A percentile compares a stretch with the other conserved stretches of the same genome.
These are phyloP conservation scores for Xerocomus potaroensis DNA, from an alignment of 768 basidiomycete species.

Conservation along the genomic window DNA sequence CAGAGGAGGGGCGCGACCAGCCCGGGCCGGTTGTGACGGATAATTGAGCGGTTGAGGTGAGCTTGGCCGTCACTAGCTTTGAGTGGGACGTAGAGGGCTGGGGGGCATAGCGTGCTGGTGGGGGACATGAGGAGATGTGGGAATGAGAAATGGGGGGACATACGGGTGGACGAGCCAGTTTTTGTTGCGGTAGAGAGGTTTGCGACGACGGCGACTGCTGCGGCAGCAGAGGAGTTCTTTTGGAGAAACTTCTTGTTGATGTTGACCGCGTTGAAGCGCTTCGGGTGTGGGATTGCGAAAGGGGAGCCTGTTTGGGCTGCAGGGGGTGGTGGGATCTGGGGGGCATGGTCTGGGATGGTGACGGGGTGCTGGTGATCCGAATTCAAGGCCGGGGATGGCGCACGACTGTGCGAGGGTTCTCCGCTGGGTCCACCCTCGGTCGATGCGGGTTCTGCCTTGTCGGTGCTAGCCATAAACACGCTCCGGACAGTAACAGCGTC, in stretches of 20 bases:
- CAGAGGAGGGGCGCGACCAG: slow-evolving; percentile 78
- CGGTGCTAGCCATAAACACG: slow-evolving; percentile 80
- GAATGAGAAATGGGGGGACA: slow-evolving; percentile 24
- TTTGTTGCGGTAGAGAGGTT: slow-evolving; percentile 41
- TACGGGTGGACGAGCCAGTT: slow-evolving; percentile 50
- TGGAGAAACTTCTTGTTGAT: slow-evolving; percentile 97
- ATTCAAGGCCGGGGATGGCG: slow-evolving; percentile 15
- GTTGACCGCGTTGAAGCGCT: slow-evolving; percentile 86
- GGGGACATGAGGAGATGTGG: slow-evolving; percentile 9
- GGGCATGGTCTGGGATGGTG: slow-evolving; percentile 17
- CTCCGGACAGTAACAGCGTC: slow-evolving; percentile 49
- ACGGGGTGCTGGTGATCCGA: not conserved
- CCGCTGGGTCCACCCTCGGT: slow-evolving; percentile 12
- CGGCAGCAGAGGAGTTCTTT: slow-evolving; percentile 71
- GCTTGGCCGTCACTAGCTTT: slow-evolving; percentile 80
- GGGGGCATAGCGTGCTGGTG: slow-evolving; percentile 51
- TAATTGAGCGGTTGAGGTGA: slow-evolving; percentile 62
- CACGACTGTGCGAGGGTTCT: slow-evolving; percentile 8
- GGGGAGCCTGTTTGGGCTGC: slow-evolving; percentile 13
- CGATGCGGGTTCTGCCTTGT: slow-evolving; percentile 42
- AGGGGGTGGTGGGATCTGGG: not conserved
- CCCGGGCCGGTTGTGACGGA: slow-evolving; percentile 58
- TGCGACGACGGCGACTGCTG: slow-evolving; percentile 42
- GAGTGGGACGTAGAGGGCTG: slow-evolving; percentile 63
- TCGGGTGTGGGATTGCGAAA: slow-evolving; percentile 50